Percentiles rank a stretch among this genome's conserved stretches.
phyloP scores from a whole-genome alignment of 345 rosid genomes.

The Toxicodendron radicans region DNA sequence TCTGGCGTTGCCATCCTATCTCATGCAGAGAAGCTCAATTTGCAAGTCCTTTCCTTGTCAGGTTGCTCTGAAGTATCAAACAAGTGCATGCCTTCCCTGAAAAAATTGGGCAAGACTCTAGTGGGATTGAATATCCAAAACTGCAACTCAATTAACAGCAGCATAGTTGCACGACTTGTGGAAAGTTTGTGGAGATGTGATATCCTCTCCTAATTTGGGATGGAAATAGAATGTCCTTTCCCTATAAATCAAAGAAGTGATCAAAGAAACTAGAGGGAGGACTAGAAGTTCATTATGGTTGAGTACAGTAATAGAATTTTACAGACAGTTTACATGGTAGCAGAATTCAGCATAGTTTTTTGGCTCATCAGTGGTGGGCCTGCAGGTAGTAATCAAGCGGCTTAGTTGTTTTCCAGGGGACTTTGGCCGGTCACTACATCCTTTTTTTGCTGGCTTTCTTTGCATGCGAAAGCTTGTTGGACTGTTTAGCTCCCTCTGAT shows the following conservation, averaged over 20 bases:
- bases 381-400: constrained; percentile 13
- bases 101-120: constrained; percentile 49
- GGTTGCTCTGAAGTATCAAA: constrained; percentile 59
- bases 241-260: neutral
- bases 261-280: constrained; percentile 7
- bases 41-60: constrained; percentile 59
- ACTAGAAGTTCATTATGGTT: neutral
- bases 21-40: constrained; percentile 41
- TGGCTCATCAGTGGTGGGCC: constrained; percentile 21
- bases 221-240: neutral
- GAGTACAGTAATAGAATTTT: constrained; percentile 18
- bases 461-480: constrained; percentile 42
- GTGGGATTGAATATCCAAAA: constrained; percentile 65
- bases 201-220: constrained; percentile 45
- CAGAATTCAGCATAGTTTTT: constrained; percentile 38
- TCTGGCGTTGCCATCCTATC: constrained; percentile 52
- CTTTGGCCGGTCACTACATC: constrained; percentile 30
- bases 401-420: constrained; percentile 52
- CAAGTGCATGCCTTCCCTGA: constrained; percentile 43
- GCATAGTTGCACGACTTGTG: constrained; percentile 42
- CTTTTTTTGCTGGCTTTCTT: constrained; percentile 48
- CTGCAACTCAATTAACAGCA: constrained; percentile 61
- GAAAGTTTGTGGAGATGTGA: constrained; percentile 71
- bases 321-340: constrained; percentile 25
- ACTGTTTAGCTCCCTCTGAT: constrained; percentile 25